Base-by-base conservation (phyloP, 1,284 basidiomycete genomes). In the Microbotryomycetes sp. region DNA sequence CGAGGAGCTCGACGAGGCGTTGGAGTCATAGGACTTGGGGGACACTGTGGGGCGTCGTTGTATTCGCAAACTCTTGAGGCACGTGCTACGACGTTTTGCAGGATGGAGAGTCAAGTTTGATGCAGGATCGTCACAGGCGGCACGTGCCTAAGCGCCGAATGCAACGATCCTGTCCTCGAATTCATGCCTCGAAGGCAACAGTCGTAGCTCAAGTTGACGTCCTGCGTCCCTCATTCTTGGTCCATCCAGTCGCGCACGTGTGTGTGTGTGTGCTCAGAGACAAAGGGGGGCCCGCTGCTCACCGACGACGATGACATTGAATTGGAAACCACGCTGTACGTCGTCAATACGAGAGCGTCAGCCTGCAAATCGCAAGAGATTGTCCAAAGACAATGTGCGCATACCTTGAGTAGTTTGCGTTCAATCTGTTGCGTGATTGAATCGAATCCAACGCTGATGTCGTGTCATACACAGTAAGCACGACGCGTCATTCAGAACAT, bases 331-430 rank as follows among this genome's bases (percentile, higher is more conserved):
- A 70, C 92, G 87, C 81, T 96, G 23, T 12, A 9, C 9, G 23
- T 49, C 14, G 48, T 14, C 48, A 26, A n/a, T 12, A 49, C 48
- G 36, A 42, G 36, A 51, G 22, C 48, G 15, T 4, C 6, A 54
- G 15, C 14, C 2, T 16, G 15, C 6, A 5, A 3, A 46, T 47
- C 26, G 25, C 2, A 28, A 22, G 15, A 2, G 5, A 23, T 23
- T 55, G 23, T 14, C 58, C 63, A 31, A 48, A 28, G 54, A 59
- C 59, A 3, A 80, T 96, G 89, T 82, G 97, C 97, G 65, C 93
- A 94, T 70, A 94, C 87, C 81, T 97, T 97, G 79, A 98, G 84
- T 72, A 97, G 86, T 84, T 97, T 98, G 82, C 92, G 88, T 82
- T 98, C 94, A 75, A 98, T 97, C 80, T 97, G 94, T 76, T 87